Evolutionary conservation across 129 eudicot genomes (phyloP).

Genomic region (Apium graveolens): DNA sequence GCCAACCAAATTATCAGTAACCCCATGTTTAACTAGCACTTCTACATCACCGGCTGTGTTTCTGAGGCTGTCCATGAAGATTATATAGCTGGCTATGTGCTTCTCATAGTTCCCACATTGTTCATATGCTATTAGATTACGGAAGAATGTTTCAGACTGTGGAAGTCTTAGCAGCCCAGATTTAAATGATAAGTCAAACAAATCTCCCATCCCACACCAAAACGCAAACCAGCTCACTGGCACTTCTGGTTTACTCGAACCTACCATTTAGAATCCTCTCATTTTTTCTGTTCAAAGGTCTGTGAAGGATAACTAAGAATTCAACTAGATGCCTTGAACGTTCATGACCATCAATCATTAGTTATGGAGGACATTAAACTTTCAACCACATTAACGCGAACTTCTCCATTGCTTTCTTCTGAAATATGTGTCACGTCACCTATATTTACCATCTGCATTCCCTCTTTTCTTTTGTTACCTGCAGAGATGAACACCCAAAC

Average conservation of each 20-base stretch:
- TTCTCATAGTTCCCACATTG: conserved; percentile 7
- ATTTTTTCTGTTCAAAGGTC: too few relatives aligned
- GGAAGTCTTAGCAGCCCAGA: conserved; percentile 9
- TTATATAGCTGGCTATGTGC: conserved; percentile 13
- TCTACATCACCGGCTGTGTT: conserved; percentile 19
- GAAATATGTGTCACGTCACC: too few relatives aligned
- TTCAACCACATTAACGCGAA: too few relatives aligned
- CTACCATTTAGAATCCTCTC: not conserved
- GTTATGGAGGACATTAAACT: too few relatives aligned
- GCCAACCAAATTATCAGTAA: conserved; percentile 2
- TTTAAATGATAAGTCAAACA: not conserved
- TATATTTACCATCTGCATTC: too few relatives aligned
- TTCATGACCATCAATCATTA: not conserved
- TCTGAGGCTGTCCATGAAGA: conserved; percentile 17
- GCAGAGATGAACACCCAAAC: too few relatives aligned
- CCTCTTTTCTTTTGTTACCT: too few relatives aligned
- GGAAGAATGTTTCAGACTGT: conserved; percentile 14
- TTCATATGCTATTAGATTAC: conserved; percentile 23
- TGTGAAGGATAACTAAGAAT: not conserved
- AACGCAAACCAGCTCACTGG: not conserved
- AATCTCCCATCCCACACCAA: not conserved
- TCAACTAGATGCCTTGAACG: conserved; percentile 20
- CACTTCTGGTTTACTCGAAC: not conserved
- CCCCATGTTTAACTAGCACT: not conserved
- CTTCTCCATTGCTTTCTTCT: too few relatives aligned